A percentile compares a stretch with the other conserved stretches of the same genome.
These are phyloP conservation scores for Amaranthus cruentus DNA, from an alignment of 148 eudicot species.

Conservation along the genomic window DNA sequence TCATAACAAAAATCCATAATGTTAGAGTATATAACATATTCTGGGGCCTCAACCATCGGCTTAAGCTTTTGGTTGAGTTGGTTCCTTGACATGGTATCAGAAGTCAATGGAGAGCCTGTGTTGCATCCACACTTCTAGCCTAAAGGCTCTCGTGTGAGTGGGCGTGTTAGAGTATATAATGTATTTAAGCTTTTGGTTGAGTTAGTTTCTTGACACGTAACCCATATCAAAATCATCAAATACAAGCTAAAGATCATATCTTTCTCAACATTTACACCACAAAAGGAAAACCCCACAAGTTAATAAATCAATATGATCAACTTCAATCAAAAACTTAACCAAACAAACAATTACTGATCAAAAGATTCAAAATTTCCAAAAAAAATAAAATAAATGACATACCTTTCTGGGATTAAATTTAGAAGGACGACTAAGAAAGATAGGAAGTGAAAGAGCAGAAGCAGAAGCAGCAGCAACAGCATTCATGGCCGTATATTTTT, in stretches of 20 bases:
- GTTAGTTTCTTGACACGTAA: no score
- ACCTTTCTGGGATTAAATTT: conserved; percentile 53
- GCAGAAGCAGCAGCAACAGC: conserved; percentile 57
- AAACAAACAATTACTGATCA: neutral
- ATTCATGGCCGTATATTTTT: conserved; percentile 40
- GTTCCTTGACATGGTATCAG: no score
- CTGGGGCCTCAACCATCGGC: no score
- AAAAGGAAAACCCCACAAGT: neutral
- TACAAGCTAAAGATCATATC: neutral
- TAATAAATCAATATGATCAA: conserved; percentile 8
- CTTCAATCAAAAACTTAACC: neutral
- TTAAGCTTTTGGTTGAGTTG: no score
- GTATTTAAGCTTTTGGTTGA: no score
- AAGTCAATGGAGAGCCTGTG: no score
- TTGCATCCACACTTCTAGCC: no score
- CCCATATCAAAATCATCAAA: neutral
- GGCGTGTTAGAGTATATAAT: no score
- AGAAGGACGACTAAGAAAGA: conserved; percentile 40
- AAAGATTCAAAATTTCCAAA: neutral
- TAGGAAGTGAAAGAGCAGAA: conserved; percentile 64
- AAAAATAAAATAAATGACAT: neutral
- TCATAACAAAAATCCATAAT: no score
- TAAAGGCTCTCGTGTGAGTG: no score
- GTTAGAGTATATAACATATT: no score
- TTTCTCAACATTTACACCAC: conserved; percentile 1